Base-by-base conservation (phyloP, 495 filamentous ascomycete species). In the Annulohypoxylon bovei region DNA sequence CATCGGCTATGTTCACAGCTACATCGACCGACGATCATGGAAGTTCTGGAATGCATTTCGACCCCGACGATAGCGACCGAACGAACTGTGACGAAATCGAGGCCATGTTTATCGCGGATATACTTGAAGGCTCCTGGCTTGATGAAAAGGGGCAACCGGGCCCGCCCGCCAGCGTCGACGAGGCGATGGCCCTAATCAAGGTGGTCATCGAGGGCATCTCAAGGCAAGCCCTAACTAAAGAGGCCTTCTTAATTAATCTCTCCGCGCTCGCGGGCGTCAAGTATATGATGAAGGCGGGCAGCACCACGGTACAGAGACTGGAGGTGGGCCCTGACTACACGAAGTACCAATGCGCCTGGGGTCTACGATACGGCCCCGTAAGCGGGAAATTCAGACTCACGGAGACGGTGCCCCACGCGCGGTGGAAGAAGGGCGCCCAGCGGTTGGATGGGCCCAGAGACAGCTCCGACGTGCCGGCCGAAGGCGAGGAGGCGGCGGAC, bases 181-280 rank as follows among this genome's bases (percentile, higher is more conserved):
- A 88, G 58, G 83, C 82, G 1, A 74, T 74, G 50, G 83, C 81
- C 11, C 76, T 87, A 20, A 74, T 79, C 32, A 77, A 80, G 16
- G 75, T 80, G 18, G 80, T 86, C 1, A 72, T 87, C 12, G 78
- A 81, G 25, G 82, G 80, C 58, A 72, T 88, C 22, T 71, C 79
- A 14, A 73, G 72, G 2, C 73, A 81, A 22, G 81, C 83, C 0
- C 72, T 74, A 0, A 82, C 75, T 12, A 81, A 81, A 6, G 79
- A 86, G 70, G 78, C 80, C 0, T 88, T 87, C 59, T 71, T 88
- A 6, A 86, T 87, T 32, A 87, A 87, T 62, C 70, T 87, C 0
- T 76, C 82, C 1, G 84, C 83, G 11, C 75, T 88, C 39, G 81
- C 78, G 7, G 85, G 86, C 4, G 83, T 82, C 4, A 79, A 76